phyloP scores from a whole-genome alignment of 306 rosid species.

The Cucurbita moschata region DNA sequence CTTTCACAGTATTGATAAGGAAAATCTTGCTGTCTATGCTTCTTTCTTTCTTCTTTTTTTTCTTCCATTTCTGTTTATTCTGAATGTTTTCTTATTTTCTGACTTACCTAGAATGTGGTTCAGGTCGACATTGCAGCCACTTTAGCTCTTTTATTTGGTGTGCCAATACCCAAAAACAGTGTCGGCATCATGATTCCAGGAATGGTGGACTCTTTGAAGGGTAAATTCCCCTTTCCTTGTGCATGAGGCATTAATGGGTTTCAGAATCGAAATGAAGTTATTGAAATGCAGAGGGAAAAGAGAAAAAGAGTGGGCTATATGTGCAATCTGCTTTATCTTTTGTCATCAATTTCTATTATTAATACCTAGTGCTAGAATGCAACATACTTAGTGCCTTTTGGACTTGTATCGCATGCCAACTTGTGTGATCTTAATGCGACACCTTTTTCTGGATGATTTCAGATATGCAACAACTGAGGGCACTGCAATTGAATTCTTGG shows the following conservation, averaged over 20 bases:
- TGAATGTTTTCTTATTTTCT: neutral
- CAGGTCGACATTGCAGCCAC: slow-evolving; percentile 89
- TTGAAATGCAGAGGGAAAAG: neutral
- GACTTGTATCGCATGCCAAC: neutral
- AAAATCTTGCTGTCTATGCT: too few species aligned
- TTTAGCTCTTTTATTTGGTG: slow-evolving; percentile 70
- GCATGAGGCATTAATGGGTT: neutral
- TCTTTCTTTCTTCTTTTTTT: neutral
- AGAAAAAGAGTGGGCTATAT: neutral
- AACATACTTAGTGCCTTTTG: neutral
- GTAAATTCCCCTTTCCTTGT: slow-evolving; percentile 24
- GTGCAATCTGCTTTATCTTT: neutral
- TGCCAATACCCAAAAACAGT: slow-evolving; percentile 87
- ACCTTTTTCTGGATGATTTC: slow-evolving; percentile 12
- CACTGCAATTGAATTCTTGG: slow-evolving; percentile 82
- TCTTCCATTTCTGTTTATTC: neutral
- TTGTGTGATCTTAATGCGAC: slow-evolving; percentile 4
- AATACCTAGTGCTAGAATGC: neutral
- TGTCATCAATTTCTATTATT: neutral
- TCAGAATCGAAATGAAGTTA: neutral
- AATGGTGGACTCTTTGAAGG: slow-evolving; percentile 35
- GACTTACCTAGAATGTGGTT: slow-evolving; percentile 1
- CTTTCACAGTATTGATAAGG: neutral
- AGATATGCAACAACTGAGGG: slow-evolving; percentile 66
- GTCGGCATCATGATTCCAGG: slow-evolving; percentile 60